A percentile compares a stretch with the other conserved stretches of the same genome.
Evolutionary conservation across 495 filamentous ascomycete species (phyloP).

Genomic region (Neurospora sp.): DNA sequence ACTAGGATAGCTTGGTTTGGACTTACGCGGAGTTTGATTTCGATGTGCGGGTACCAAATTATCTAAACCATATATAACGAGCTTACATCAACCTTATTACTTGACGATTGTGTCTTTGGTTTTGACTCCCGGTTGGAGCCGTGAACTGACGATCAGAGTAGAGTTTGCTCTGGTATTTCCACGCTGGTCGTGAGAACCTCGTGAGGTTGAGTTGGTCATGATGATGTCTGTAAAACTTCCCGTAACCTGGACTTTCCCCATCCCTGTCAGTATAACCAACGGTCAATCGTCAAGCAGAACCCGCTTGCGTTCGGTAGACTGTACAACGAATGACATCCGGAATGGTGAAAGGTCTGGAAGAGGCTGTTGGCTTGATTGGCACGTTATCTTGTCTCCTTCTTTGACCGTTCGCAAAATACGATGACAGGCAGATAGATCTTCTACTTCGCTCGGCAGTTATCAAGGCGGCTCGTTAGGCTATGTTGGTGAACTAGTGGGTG

Average conservation of each 20-base stretch:
- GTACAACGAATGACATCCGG: not conserved
- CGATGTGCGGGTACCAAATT: not conserved
- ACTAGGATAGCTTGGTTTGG: not conserved
- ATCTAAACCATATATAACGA: not conserved
- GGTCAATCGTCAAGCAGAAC: not conserved
- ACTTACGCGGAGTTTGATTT: not conserved
- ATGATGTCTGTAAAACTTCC: no score
- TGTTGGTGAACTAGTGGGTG: not conserved
- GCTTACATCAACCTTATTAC: not conserved
- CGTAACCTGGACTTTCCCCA: not conserved
- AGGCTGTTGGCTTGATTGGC: not conserved
- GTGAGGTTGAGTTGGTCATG: not conserved
- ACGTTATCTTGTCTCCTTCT: not conserved
- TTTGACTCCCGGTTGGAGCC: not conserved
- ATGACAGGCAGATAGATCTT: not conserved
- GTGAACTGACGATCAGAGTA: not conserved
- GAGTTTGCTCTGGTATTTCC: not conserved
- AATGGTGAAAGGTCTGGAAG: not conserved
- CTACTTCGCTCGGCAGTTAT: not conserved
- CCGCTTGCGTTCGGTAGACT: not conserved
- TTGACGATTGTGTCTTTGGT: not conserved
- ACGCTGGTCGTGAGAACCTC: not conserved
- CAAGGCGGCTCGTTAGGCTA: not conserved
- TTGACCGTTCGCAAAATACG: not conserved
- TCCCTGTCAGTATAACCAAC: not conserved